A percentile compares a stretch with the other conserved stretches of the same genome.
These are phyloP conservation scores for Vitis hybrid DNA, from an alignment of 177 flowering plant species.

Conservation along the genomic window DNA sequence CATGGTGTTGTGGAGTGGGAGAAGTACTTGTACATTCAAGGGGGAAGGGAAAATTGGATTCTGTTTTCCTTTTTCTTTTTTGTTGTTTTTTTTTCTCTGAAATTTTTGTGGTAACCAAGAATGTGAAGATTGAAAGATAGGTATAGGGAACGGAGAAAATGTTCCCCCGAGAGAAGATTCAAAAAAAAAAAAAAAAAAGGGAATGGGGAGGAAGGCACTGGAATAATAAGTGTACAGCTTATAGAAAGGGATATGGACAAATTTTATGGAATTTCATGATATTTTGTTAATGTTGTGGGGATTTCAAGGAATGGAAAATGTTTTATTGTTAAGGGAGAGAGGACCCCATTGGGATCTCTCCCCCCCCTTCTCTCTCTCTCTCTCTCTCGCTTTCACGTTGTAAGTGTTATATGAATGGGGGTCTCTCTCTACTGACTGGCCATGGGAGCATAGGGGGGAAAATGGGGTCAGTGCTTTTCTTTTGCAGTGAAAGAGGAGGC, in stretches of 20 bases:
- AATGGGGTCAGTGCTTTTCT: slow-evolving; percentile 29
- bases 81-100: slow-evolving; percentile 11
- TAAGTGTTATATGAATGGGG: slow-evolving; percentile 8
- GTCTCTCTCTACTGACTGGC: not conserved
- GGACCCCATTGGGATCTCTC: slow-evolving; percentile 11
- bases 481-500: slow-evolving; percentile 33
- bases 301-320: not conserved
- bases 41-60: slow-evolving; percentile 15
- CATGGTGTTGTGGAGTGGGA: slow-evolving; percentile 15
- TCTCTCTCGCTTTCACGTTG: not conserved
- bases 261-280: slow-evolving; percentile 14
- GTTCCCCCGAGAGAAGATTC: slow-evolving; percentile 34
- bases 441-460: not conserved
- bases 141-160: slow-evolving; percentile 32
- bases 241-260: slow-evolving; percentile 22
- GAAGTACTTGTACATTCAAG: slow-evolving; percentile 32
- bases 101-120: slow-evolving; percentile 30
- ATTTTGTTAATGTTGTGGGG: slow-evolving; percentile 3
- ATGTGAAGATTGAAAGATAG: slow-evolving; percentile 45
- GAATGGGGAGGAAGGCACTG: slow-evolving; percentile 14
- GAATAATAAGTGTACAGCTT: slow-evolving; percentile 48
- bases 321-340: not conserved
- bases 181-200: slow-evolving; percentile 13
- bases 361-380: not conserved
- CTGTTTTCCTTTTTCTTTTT: slow-evolving; percentile 7